These are phyloP conservation scores for Bimuria novae-zelandiae DNA, from an alignment of 2,329 filamentous ascomycete species.

Conservation along the genomic window DNA sequence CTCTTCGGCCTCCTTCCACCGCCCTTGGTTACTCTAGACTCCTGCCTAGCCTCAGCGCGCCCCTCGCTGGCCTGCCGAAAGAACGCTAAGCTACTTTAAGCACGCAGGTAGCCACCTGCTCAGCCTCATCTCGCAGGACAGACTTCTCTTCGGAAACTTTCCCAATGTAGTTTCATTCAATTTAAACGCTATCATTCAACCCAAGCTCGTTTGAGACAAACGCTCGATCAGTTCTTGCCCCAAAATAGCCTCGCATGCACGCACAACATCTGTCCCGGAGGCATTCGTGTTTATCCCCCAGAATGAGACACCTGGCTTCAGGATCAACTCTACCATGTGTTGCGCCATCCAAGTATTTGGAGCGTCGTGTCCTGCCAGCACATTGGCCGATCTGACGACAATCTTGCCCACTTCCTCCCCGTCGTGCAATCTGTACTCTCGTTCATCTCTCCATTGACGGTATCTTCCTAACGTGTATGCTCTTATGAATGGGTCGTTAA, in stretches of 20 bases:
- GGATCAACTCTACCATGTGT: neutral
- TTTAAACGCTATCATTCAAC: neutral
- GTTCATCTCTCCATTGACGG: neutral
- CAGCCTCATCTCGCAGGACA: neutral
- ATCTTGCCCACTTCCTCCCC: slow-evolving; percentile 5
- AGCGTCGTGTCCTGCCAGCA: neutral
- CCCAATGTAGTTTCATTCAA: neutral
- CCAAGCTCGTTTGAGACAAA: neutral
- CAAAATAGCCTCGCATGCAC: no score
- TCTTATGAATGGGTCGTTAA: neutral
- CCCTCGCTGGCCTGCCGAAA: no score
- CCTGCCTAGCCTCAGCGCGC: no score
- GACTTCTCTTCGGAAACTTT: neutral
- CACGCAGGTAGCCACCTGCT: no score
- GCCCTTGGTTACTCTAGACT: no score
- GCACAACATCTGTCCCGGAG: neutral
- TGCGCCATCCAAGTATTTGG: neutral
- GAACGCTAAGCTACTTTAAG: no score
- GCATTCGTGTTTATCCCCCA: neutral
- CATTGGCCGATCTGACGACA: neutral
- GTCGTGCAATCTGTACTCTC: neutral
- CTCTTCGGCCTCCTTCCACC: no score
- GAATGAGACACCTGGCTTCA: neutral
- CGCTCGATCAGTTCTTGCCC: neutral
- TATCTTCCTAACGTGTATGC: neutral